Conservation (phyloP, 495 filamentous ascomycete genomes). For the Glutinoglossum americanum region DNA sequence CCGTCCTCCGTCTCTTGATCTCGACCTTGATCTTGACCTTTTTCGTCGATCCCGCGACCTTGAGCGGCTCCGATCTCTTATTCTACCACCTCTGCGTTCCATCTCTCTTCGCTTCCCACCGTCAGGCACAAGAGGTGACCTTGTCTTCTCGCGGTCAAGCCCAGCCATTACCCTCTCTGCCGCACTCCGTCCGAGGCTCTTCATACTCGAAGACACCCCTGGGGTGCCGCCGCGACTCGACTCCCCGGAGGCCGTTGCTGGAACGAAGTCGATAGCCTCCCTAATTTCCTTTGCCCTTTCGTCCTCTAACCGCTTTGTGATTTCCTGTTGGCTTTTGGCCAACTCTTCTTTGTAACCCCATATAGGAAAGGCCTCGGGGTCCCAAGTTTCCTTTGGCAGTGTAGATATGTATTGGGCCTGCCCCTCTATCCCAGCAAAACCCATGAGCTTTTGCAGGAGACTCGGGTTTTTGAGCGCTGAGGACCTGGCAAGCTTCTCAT, state of each 20-base stretch:
- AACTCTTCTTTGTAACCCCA: constrained; percentile 59
- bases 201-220: background rate
- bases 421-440: constrained; percentile 52
- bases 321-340: constrained; percentile 37
- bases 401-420: constrained; percentile 56
- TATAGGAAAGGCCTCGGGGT: constrained; percentile 39
- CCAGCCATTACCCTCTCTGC: constrained; percentile 12
- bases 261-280: constrained; percentile 58
- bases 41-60: constrained; percentile 2
- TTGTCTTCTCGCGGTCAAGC: constrained; percentile 6
- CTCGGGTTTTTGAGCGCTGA: constrained; percentile 61
- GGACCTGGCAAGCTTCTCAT: constrained; percentile 51
- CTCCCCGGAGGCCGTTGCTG: constrained; percentile 15
- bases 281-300: constrained; percentile 30
- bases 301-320: constrained; percentile 35
- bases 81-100: background rate
- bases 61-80: constrained; percentile 1
- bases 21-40: constrained; percentile 1
- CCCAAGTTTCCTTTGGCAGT: constrained; percentile 43
- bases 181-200: constrained; percentile 8
- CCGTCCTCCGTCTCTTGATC: background rate
- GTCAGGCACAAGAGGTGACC: background rate
- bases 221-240: constrained; percentile 1
- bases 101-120: constrained; percentile 2
- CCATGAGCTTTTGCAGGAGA: constrained; percentile 55